phyloP scores from a whole-genome alignment of 805 yeast genomes.

The Schwanniomyces vanrijiae region DNA sequence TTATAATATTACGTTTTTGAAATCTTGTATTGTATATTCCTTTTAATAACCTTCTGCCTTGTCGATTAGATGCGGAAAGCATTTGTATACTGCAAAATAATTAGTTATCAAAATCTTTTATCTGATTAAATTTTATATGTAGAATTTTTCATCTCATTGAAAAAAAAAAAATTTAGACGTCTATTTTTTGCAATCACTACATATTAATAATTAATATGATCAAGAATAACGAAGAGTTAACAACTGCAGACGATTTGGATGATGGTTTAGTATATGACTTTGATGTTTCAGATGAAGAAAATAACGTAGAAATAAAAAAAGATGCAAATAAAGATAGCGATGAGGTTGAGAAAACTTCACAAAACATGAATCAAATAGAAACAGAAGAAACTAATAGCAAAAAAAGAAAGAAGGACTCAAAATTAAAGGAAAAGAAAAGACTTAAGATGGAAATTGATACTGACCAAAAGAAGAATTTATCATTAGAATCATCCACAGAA shows the following conservation, averaged over 20 bases:
- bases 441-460: slow-evolving; percentile 66
- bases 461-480: slow-evolving; percentile 53
- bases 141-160: not conserved
- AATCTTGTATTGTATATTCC: no score
- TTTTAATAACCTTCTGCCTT: not conserved
- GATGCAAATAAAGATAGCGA: slow-evolving; percentile 18
- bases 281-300: slow-evolving; percentile 32
- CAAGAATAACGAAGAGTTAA: not conserved
- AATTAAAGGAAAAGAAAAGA: slow-evolving; percentile 62
- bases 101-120: not conserved
- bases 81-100: not conserved
- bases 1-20: slow-evolving; percentile 15
- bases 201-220: not conserved
- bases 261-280: slow-evolving; percentile 71
- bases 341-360: slow-evolving; percentile 29
- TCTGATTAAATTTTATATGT: not conserved
- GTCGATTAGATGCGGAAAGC: not conserved
- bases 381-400: slow-evolving; percentile 14
- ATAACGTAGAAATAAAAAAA: slow-evolving; percentile 9
- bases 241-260: slow-evolving; percentile 69
- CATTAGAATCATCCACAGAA: slow-evolving; percentile 52
- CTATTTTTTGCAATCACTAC: not conserved
- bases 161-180: not conserved
- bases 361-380: slow-evolving; percentile 9
- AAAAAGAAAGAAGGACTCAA: slow-evolving; percentile 30